phyloP scores from a whole-genome alignment of 1,284 basidiomycete species.

The Heterobasidion parviporum region DNA sequence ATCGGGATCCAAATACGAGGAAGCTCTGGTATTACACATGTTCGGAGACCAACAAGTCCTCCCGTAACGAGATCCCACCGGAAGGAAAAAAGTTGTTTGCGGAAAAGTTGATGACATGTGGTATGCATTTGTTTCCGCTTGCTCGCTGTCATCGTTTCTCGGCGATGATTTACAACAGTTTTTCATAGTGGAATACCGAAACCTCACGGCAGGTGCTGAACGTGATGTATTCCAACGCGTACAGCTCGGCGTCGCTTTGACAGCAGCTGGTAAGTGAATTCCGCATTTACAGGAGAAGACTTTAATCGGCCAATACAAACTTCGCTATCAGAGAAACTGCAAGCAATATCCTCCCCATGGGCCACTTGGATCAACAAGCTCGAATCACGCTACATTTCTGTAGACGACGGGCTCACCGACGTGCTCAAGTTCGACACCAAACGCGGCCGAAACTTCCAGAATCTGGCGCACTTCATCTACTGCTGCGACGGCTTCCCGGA shows the following conservation, averaged over 20 bases:
- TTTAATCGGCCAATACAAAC: background rate
- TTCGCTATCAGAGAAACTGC: slow-evolving; percentile 53
- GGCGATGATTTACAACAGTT: background rate
- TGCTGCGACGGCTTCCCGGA: slow-evolving; percentile 48
- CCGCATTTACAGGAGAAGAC: background rate
- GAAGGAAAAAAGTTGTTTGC: slow-evolving; percentile 40
- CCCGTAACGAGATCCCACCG: slow-evolving; percentile 41
- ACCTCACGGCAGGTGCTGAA: slow-evolving; percentile 38
- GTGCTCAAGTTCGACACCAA: slow-evolving; percentile 51
- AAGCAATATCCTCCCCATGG: slow-evolving; percentile 59
- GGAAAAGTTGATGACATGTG: slow-evolving; percentile 51
- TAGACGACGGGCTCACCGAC: slow-evolving; percentile 42
- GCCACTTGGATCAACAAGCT: slow-evolving; percentile 47
- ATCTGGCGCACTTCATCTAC: slow-evolving; percentile 55
- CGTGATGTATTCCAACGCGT: slow-evolving; percentile 75
- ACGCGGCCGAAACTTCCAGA: slow-evolving; percentile 64
- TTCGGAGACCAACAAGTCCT: slow-evolving; percentile 31
- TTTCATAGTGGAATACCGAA: slow-evolving; percentile 46
- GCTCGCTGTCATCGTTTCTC: background rate
- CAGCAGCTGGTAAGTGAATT: slow-evolving; percentile 44
- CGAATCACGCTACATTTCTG: slow-evolving; percentile 39
- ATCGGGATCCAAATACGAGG: slow-evolving; percentile 40
- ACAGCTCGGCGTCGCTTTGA: slow-evolving; percentile 64
- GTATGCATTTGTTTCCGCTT: slow-evolving; percentile 26
- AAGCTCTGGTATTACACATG: slow-evolving; percentile 53